Base-by-base conservation (phyloP, 1,139 yeast species). In the Hansenula anomala region DNA sequence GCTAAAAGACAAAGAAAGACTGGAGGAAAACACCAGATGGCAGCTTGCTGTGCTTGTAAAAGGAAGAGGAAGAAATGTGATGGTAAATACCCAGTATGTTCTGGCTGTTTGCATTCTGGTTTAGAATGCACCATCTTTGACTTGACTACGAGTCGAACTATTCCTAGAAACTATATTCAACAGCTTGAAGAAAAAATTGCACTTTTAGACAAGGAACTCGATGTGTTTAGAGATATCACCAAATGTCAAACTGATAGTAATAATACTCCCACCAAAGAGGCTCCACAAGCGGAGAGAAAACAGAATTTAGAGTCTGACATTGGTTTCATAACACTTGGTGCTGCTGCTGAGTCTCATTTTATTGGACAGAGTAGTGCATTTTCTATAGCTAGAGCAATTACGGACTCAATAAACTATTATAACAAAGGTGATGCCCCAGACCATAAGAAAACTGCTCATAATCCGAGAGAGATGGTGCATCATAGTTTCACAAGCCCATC, bases 41-140 rank as follows among this genome's bases (percentile, higher is more conserved):
- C 59, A 1, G 63, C 63, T 2, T 59, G 63, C 37, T 47, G 54
- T 26, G 41, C 48, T 4, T 58, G 63, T 35, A 56, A 56, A 38
- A 43, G 43, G 36, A 71, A 69, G 47, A 71, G 74, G 50, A 64
- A 72, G 47, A 69, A 69, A 48, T 75, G 80, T 53, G 79, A 74
- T 51, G 77, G 73, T 36, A 62, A 60, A 28, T 71, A 71, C 48
- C 78, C 79, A 4, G 57, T 61, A 31, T 75, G 80, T 45, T 53
- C 66, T 17, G 62, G 63, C 33, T 74, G 79, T 54, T 60, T 54
- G 23, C 60, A 59, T 40, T 64, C 69, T 13, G 67, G 67, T 1
- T 61, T 54, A 5, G 72, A 66, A 34, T 75, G 81, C 48, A 65
- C 75, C 20, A 69, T 75, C 2, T 52, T 72, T 4, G 79, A 74